Evolutionary conservation across 106 monocot species (phyloP).

Genomic region (Dendrobium catenatum): DNA sequence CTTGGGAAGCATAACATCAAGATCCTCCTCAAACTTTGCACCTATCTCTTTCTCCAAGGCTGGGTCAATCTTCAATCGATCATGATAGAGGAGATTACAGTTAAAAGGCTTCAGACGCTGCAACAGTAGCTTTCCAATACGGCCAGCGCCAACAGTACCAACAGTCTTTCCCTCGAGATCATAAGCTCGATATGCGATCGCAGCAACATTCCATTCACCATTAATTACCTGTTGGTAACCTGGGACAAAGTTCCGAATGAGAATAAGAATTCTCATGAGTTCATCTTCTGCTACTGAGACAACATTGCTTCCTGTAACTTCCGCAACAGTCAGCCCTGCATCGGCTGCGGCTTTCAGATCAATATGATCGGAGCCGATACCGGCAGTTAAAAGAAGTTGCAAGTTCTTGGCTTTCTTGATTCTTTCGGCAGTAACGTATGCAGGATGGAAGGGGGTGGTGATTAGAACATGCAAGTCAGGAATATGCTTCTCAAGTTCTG

Average conservation of each 20-base stretch:
- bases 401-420: constrained; percentile 91
- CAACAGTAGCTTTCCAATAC: constrained; percentile 77
- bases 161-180: constrained; percentile 95
- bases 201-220: constrained; percentile 94
- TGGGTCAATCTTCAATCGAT: constrained; percentile 66
- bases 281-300: constrained; percentile 98
- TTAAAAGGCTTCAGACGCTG: constrained; percentile 90
- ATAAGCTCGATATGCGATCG: constrained; percentile 74
- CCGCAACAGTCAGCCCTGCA: constrained; percentile 86
- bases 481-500: constrained; percentile 95
- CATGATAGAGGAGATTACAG: constrained; percentile 86
- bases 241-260: constrained; percentile 84
- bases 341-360: constrained; percentile 83
- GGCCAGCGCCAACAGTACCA: constrained; percentile 87
- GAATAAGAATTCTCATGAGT: constrained; percentile 83
- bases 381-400: constrained; percentile 88
- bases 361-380: constrained; percentile 93
- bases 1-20: constrained; percentile 89
- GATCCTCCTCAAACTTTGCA: constrained; percentile 87
- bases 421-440: constrained; percentile 81
- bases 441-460: constrained; percentile 96
- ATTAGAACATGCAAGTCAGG: constrained; percentile 84
- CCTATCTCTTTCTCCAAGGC: constrained; percentile 70
- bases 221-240: constrained; percentile 80
- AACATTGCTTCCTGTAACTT: constrained; percentile 89